phyloP scores from a whole-genome alignment of 2,329 filamentous ascomycete species.

The Alternaria ventricosa region DNA sequence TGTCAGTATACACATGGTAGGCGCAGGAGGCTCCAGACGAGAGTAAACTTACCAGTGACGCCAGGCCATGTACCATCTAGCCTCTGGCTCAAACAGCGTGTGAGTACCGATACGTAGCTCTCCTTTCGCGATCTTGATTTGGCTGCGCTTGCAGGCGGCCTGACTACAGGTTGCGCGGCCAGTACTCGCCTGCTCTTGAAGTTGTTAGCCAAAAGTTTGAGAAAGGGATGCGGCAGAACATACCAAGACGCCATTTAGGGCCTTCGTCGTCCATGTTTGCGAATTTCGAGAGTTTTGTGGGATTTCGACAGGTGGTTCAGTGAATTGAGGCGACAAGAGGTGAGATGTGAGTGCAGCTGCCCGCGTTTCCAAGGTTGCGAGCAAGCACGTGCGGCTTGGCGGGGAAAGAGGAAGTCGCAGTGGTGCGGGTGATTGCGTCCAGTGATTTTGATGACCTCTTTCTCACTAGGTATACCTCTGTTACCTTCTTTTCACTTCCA shows the following conservation, averaged over 20 bases:
- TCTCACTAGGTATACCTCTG: neutral
- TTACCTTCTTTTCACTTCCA: neutral
- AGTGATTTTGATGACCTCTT: neutral
- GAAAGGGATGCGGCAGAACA: neutral
- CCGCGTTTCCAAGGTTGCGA: neutral
- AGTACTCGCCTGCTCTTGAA: conserved; percentile 15
- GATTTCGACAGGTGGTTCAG: neutral
- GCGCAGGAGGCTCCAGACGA: neutral
- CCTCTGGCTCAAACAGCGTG: conserved; percentile 63
- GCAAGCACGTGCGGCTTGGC: neutral
- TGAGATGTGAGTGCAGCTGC: neutral
- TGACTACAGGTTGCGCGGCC: conserved; percentile 63
- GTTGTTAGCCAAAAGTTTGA: neutral
- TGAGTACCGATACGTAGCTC: conserved; percentile 74
- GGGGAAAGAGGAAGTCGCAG: conserved; percentile 3
- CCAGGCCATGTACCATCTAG: conserved; percentile 68
- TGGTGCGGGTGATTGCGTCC: no score
- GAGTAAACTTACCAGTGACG: conserved; percentile 75
- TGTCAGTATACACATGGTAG: neutral
- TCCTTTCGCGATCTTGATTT: conserved; percentile 70
- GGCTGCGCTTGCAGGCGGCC: conserved; percentile 71
- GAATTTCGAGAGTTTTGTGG: no score
- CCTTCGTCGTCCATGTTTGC: conserved; percentile 4
- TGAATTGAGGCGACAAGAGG: neutral
- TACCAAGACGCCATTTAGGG: conserved; percentile 25